phyloP scores from a whole-genome alignment of 2,329 filamentous ascomycete genomes.

The Fusarium tuaranense region DNA sequence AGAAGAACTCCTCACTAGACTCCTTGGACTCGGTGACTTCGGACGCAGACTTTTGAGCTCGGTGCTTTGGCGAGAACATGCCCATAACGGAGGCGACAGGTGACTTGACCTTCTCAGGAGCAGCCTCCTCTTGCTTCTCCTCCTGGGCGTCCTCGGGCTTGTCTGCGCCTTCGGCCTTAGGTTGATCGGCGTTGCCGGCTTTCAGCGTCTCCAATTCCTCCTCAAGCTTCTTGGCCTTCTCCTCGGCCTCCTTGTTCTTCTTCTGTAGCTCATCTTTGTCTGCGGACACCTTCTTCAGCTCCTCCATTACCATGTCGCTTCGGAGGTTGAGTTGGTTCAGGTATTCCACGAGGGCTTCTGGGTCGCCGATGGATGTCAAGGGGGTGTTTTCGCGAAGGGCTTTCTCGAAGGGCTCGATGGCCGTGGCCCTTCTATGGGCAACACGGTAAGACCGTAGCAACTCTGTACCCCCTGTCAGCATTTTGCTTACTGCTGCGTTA shows the following conservation, averaged over 20 bases:
- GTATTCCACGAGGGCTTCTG: slow-evolving; percentile 87
- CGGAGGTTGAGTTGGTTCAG: slow-evolving; percentile 87
- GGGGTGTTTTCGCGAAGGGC: slow-evolving; percentile 93
- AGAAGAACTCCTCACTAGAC: slow-evolving; percentile 83
- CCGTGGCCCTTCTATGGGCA: slow-evolving; percentile 86
- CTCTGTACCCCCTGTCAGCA: slow-evolving; percentile 58
- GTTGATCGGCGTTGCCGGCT: slow-evolving; percentile 45
- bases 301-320: slow-evolving; percentile 92
- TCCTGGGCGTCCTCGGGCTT: slow-evolving; percentile 43
- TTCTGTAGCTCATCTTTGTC: slow-evolving; percentile 86
- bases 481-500: background rate
- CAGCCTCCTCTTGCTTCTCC: slow-evolving; percentile 43
- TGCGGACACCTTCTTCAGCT: slow-evolving; percentile 85
- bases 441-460: slow-evolving; percentile 91
- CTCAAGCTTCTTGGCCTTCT: slow-evolving; percentile 69
- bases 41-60: slow-evolving; percentile 46
- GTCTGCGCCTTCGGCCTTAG: slow-evolving; percentile 48
- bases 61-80: slow-evolving; percentile 63
- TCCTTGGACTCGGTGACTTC: slow-evolving; percentile 45
- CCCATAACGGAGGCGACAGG: slow-evolving; percentile 61
- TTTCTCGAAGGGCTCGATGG: slow-evolving; percentile 94
- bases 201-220: slow-evolving; percentile 71
- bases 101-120: slow-evolving; percentile 54
- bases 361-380: slow-evolving; percentile 87
- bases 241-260: slow-evolving; percentile 77